Percentiles rank a stretch among this genome's conserved stretches.
Conservation (phyloP, 164 flowering plant species). For the Hamamelis virginiana region DNA sequence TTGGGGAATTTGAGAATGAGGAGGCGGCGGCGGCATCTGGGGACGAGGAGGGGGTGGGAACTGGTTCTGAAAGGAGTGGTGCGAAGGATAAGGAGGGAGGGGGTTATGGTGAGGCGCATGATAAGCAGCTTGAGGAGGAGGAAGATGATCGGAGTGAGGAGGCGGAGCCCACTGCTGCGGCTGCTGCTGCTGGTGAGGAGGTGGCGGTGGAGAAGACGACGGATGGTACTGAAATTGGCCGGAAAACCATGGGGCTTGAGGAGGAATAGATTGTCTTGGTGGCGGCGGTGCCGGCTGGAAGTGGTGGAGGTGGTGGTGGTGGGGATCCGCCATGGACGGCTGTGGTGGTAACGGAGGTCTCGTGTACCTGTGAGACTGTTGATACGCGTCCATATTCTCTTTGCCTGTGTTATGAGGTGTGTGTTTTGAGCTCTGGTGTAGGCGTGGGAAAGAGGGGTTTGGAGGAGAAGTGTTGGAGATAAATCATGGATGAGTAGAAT, state of each 20-base stretch:
- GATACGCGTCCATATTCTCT: constrained; percentile 41
- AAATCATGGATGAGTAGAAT: too few relatives aligned
- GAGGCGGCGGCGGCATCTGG: constrained; percentile 28
- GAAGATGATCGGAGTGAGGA: constrained; percentile 26
- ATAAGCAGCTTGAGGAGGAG: constrained; percentile 27
- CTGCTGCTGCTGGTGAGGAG: constrained; percentile 12
- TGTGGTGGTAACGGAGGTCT: constrained; percentile 48
- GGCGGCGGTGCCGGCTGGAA: constrained; percentile 30
- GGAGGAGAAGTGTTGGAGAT: too few relatives aligned
- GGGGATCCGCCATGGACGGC: constrained; percentile 35
- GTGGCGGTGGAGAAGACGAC: constrained; percentile 22
- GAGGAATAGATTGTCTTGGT: constrained; percentile 13
- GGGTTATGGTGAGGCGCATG: constrained; percentile 22
- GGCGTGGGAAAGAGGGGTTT: too few relatives aligned
- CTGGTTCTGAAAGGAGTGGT: constrained; percentile 24
- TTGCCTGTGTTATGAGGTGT: too few relatives aligned
- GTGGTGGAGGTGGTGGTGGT: constrained; percentile 28
- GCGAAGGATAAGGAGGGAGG: constrained; percentile 26
- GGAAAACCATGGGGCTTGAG: constrained; percentile 40
- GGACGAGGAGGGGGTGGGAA: constrained; percentile 36
- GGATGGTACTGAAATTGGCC: constrained; percentile 55
- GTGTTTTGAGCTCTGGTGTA: too few relatives aligned
- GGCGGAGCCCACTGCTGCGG: constrained; percentile 32
- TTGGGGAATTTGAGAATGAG: constrained; percentile 34
- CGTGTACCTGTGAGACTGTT: constrained; percentile 42